These are phyloP conservation scores for Neurospora sp. DNA, from an alignment of 495 filamentous ascomycete genomes.

Conservation along the genomic window DNA sequence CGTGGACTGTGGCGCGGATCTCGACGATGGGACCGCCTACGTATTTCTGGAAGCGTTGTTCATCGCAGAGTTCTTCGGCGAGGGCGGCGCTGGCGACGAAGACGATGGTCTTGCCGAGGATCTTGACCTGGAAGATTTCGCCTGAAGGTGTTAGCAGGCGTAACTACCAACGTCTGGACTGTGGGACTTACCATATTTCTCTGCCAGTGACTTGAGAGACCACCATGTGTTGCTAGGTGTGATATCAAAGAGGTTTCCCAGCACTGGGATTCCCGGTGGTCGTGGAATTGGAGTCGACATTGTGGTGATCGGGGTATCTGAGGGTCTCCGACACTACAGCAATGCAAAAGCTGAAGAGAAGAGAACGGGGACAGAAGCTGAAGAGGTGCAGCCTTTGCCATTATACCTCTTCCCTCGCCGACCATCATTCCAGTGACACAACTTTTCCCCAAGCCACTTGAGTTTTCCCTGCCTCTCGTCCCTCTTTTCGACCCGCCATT, in stretches of 20 bases:
- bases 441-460: neutral
- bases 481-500: neutral
- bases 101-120: conserved; percentile 30
- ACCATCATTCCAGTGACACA: neutral
- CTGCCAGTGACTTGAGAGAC: conserved; percentile 52
- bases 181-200: conserved; percentile 46
- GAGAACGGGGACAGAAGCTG: neutral
- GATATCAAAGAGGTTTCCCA: conserved; percentile 60
- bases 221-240: conserved; percentile 51
- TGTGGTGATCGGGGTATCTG: neutral
- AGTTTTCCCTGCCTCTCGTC: neutral
- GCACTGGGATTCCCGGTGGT: conserved; percentile 54
- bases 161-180: neutral
- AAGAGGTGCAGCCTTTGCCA: neutral
- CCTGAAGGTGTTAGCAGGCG: conserved; percentile 26
- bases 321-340: neutral
- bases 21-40: conserved; percentile 45
- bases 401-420: neutral
- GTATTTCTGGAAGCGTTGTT: conserved; percentile 55
- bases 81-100: conserved; percentile 45
- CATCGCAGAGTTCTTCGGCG: conserved; percentile 57
- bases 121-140: conserved; percentile 60
- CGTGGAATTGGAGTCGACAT: conserved; percentile 48
- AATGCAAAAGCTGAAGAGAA: neutral
- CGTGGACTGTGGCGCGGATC: conserved; percentile 48